Evolutionary conservation across 2,329 filamentous ascomycete genomes (phyloP).

Genomic region (Scedosporium minutisporum): DNA sequence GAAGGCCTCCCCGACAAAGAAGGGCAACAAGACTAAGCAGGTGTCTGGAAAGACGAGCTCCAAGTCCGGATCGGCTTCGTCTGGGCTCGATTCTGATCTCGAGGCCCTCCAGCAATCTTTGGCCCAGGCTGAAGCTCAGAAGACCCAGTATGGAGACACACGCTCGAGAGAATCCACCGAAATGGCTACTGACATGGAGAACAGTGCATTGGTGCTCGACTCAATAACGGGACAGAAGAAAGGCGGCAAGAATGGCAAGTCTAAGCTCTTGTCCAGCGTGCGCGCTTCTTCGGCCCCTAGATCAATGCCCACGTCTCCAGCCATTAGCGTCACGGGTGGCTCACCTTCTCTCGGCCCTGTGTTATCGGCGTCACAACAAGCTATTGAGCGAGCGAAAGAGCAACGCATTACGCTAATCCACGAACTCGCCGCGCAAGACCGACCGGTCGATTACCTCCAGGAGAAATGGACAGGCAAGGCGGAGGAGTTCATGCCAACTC

Average conservation of each 20-base stretch:
- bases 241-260: conserved; percentile 26
- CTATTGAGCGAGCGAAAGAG: conserved; percentile 43
- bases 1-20: conserved; percentile 1
- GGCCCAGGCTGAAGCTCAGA: conserved; percentile 32
- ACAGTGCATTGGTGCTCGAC: conserved; percentile 18
- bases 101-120: conserved; percentile 37
- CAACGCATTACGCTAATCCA: conserved; percentile 47
- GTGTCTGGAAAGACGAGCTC: conserved; percentile 12
- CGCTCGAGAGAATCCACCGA: conserved; percentile 8
- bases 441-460: conserved; percentile 37
- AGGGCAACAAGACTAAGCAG: conserved; percentile 18
- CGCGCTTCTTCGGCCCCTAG: conserved; percentile 24
- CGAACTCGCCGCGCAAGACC: conserved; percentile 46
- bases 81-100: conserved; percentile 39
- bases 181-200: conserved; percentile 21
- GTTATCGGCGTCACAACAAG: conserved; percentile 40
- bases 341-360: conserved; percentile 44
- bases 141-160: conserved; percentile 15
- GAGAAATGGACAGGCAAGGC: conserved; percentile 41
- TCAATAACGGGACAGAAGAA: conserved; percentile 23
- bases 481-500: conserved; percentile 41
- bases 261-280: conserved; percentile 30
- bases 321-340: conserved; percentile 38
- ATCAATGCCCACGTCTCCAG: conserved; percentile 44
- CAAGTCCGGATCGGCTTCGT: conserved; percentile 24